phyloP scores from a whole-genome alignment of 169 alveolate genomes.

The Eimeria nieschulzi region DNA sequence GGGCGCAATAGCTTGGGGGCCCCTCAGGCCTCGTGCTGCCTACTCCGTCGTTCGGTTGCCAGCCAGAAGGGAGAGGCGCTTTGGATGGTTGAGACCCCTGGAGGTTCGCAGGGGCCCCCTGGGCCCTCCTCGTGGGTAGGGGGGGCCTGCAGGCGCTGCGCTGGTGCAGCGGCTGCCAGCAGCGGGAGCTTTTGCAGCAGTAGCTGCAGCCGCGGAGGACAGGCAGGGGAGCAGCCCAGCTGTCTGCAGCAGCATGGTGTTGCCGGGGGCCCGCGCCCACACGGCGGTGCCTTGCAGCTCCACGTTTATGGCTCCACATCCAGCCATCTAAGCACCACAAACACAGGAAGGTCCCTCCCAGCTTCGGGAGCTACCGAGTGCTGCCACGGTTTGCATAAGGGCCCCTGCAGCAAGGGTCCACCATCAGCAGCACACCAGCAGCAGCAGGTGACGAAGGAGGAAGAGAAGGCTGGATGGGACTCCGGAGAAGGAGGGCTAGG shows the following conservation, averaged over 20 bases:
- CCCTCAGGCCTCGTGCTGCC: conserved; percentile 10
- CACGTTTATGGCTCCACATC: conserved; percentile 2
- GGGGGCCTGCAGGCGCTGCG: conserved; percentile 35
- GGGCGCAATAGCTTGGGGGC: conserved; percentile 17
- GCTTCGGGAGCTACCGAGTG: conserved; percentile 3
- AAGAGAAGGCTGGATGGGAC: background rate
- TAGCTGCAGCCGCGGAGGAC: background rate
- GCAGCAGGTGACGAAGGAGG: conserved; percentile 18
- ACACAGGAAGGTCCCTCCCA: background rate
- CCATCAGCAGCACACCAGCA: conserved; percentile 26
- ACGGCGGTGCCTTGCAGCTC: background rate
- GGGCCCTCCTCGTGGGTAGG: background rate
- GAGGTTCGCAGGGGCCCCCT: background rate
- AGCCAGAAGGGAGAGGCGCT: conserved; percentile 1
- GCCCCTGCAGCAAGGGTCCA: conserved; percentile 21
- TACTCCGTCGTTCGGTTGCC: background rate
- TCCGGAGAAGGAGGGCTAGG: too few species aligned
- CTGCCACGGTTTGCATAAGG: background rate
- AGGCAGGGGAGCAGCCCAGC: too few species aligned
- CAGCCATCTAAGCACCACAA: background rate
- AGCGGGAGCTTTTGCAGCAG: conserved; percentile 13
- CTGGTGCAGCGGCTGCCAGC: conserved; percentile 4
- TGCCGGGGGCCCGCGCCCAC: conserved; percentile 18
- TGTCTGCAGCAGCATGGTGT: background rate
- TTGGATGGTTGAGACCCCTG: background rate